Percentiles rank a stretch among this genome's conserved stretches.
Conservation (phyloP, 2,329 filamentous ascomycete species). For the Rutstroemia sp. region DNA sequence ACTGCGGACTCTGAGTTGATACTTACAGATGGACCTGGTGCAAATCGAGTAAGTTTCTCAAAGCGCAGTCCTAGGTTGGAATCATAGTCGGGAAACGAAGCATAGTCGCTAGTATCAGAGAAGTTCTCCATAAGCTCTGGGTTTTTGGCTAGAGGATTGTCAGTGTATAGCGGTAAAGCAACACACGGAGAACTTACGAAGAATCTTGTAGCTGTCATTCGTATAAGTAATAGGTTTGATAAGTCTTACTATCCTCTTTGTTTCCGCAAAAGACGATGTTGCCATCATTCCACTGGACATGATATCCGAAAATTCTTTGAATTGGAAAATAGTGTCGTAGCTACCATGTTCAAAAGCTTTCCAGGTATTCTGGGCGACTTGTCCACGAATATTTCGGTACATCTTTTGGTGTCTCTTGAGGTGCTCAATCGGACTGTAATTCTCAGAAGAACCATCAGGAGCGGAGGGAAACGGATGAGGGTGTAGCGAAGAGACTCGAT, state of each 20-base stretch:
- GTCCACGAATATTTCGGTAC: conserved; percentile 18
- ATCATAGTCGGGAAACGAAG: conserved; percentile 29
- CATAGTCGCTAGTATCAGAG: conserved; percentile 26
- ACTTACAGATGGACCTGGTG: conserved; percentile 24
- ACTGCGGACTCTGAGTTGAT: not conserved
- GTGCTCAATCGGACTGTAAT: conserved; percentile 18
- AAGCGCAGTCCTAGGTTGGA: conserved; percentile 16
- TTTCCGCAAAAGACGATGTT: conserved; percentile 25
- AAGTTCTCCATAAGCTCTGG: conserved; percentile 10
- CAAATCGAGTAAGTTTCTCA: conserved; percentile 21
- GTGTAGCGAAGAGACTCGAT: conserved; percentile 33
- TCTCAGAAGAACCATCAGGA: conserved; percentile 13
- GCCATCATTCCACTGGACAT: conserved; percentile 21
- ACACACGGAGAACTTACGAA: conserved; percentile 21
- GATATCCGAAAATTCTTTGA: conserved; percentile 24
- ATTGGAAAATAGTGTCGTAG: conserved; percentile 29
- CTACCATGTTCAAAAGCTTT: conserved; percentile 27
- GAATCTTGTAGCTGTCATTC: conserved; percentile 20
- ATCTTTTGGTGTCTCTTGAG: conserved; percentile 25
- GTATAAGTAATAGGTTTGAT: conserved; percentile 13
- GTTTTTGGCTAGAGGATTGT: not conserved
- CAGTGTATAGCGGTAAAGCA: not conserved
- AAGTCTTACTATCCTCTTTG: conserved; percentile 24
- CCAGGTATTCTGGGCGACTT: conserved; percentile 27
- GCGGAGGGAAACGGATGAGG: conserved; percentile 27